Conservation (phyloP, 2,329 filamentous ascomycete species). For the Aspergillus sp. region DNA sequence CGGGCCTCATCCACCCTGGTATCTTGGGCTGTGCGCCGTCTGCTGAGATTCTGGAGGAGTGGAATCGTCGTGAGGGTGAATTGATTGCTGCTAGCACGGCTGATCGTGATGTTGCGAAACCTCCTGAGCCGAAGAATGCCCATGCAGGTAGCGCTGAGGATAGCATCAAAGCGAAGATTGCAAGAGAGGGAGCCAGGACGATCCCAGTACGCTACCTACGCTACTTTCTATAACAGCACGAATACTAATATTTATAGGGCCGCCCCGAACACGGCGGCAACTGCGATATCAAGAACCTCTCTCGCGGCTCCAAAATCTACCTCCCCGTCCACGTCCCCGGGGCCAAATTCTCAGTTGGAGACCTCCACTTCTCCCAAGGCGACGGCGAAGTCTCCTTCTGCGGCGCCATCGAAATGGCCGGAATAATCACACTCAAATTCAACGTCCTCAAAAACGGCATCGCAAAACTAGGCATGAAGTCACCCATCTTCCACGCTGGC, state of each 20-base stretch:
- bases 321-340: slow-evolving; percentile 81
- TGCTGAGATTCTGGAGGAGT: slow-evolving; percentile 67
- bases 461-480: slow-evolving; percentile 68
- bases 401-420: slow-evolving; percentile 91
- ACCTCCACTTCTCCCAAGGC: slow-evolving; percentile 81
- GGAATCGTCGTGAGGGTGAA: slow-evolving; percentile 79
- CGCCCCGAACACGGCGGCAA: slow-evolving; percentile 85
- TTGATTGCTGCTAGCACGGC: slow-evolving; percentile 66
- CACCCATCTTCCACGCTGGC: slow-evolving; percentile 78
- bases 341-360: slow-evolving; percentile 85
- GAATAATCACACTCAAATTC: slow-evolving; percentile 86
- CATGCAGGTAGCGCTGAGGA: slow-evolving; percentile 65
- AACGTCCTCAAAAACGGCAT: slow-evolving; percentile 79
- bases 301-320: slow-evolving; percentile 74
- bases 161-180: slow-evolving; percentile 62
- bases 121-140: slow-evolving; percentile 65
- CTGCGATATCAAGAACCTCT: slow-evolving; percentile 86
- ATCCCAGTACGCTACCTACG: slow-evolving; percentile 55
- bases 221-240: not conserved
- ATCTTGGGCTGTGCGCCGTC: slow-evolving; percentile 88
- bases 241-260: slow-evolving; percentile 35
- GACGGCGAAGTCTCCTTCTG: slow-evolving; percentile 90
- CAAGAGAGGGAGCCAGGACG: slow-evolving; percentile 73
- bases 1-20: slow-evolving; percentile 84
- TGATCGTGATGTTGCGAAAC: slow-evolving; percentile 68